These are phyloP conservation scores for Solanum clarkiae DNA, from an alignment of 257 asterid species.

Conservation along the genomic window DNA sequence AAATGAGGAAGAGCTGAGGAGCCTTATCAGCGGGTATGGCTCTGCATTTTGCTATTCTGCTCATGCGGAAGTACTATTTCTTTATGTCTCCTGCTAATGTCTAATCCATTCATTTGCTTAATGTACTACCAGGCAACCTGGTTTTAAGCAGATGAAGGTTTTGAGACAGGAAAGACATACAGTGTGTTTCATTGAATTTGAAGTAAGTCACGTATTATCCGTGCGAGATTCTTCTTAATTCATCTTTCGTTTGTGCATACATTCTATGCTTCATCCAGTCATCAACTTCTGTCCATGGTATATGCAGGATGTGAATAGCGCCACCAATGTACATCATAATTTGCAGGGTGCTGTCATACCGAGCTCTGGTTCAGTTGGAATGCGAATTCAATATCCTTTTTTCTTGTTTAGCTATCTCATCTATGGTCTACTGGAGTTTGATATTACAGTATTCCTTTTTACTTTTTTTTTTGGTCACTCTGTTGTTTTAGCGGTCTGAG, in stretches of 20 bases:
- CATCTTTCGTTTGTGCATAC: background rate
- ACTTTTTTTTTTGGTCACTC: background rate
- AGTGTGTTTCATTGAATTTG: conserved; percentile 98
- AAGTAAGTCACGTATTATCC: conserved; percentile 36
- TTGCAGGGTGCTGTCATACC: conserved; percentile 96
- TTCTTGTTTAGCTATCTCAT: background rate
- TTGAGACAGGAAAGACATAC: conserved; percentile 96
- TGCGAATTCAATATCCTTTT: conserved; percentile 99
- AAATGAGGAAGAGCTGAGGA: conserved; percentile 89
- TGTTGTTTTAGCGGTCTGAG: background rate
- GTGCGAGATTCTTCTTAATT: background rate
- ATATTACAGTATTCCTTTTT: background rate
- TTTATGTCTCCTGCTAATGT: background rate
- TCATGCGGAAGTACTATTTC: background rate
- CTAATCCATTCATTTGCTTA: background rate
- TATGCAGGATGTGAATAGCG: conserved; percentile 82
- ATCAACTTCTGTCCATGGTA: background rate
- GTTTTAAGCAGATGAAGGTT: conserved; percentile 96
- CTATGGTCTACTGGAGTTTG: background rate
- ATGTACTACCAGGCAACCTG: conserved; percentile 66
- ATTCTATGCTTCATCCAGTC: background rate
- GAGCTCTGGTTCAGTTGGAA: conserved; percentile 97
- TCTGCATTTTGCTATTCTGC: conserved; percentile 8
- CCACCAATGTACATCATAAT: conserved; percentile 79
- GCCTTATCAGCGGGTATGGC: conserved; percentile 66